phyloP scores from a whole-genome alignment of 2,329 filamentous ascomycete species.

The Aspergillus brunneoviolaceus region DNA sequence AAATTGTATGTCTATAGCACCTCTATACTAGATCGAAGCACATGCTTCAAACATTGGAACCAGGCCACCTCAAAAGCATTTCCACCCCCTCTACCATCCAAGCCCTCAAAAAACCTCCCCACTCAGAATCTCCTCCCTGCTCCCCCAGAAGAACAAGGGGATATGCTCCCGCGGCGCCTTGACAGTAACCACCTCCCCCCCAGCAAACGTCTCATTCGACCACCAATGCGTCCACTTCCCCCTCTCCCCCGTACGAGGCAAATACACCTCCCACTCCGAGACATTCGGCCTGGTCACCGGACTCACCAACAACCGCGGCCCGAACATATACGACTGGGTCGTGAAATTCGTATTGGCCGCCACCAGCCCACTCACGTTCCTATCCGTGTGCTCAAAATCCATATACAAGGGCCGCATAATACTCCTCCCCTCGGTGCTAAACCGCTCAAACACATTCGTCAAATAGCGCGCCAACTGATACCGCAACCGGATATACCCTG shows the following conservation, averaged over 20 bases:
- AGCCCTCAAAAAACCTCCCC: constrained; percentile 16
- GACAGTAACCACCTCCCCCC: constrained; percentile 32
- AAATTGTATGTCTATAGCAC: no score
- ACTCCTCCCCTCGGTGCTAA: constrained; percentile 33
- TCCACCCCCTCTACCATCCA: no score
- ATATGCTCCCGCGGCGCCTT: constrained; percentile 38
- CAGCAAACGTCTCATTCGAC: constrained; percentile 41
- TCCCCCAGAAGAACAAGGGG: constrained; percentile 58
- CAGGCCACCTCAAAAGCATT: no score
- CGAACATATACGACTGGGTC: constrained; percentile 44
- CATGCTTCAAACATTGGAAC: no score
- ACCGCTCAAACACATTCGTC: constrained; percentile 33
- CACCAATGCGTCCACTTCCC: constrained; percentile 43
- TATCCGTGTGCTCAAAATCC: constrained; percentile 37
- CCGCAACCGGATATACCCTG: constrained; percentile 56
- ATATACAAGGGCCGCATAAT: constrained; percentile 43
- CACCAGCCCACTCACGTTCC: constrained; percentile 21
- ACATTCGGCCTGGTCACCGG: constrained; percentile 38
- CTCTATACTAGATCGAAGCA: no score
- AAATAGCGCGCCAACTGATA: constrained; percentile 49
- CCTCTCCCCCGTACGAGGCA: constrained; percentile 30
- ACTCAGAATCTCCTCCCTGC: constrained; percentile 69
- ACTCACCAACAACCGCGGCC: constrained; percentile 36
- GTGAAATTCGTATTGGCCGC: constrained; percentile 33
- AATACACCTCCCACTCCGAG: constrained; percentile 39